Evolutionary conservation across 768 basidiomycete species (phyloP), one percentile per base, ranked within the genome.

Genomic region (Psilocybe sp.): DNA sequence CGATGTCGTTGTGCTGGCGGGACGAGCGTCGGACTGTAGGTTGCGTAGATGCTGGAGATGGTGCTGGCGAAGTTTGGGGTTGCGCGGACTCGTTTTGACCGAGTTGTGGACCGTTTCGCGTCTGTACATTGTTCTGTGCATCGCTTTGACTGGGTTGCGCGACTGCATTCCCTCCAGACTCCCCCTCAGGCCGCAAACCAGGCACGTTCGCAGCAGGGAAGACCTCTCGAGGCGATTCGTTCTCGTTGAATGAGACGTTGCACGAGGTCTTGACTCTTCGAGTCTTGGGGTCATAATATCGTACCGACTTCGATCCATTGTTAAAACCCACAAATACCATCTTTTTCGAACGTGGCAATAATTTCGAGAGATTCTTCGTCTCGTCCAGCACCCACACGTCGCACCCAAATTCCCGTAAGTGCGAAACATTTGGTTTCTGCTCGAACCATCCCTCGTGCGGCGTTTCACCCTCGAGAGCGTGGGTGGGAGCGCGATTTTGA

Each of bases 361-460:
- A 45, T 37, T 57, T 57, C 5, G 52, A 49, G 6, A 44, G 15
- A 1, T 23, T 18, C 19, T 41, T 40, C 8, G 20, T 43, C 41
- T 60, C 55, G 37, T 61, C 53, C 28, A 61, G 35, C 12, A 61
- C 49, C 55, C 59, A 64, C 0, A 59, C 64, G 34, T 53, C 50
- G 43, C 54, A 58, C 44, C 64, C 63, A 48, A 67, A 63, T 41
- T 61, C 59, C 15, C 55, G 42, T 0, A 67, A 39, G 40, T 64
- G 59, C 1, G 50, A 41, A 11, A 66, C 56, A 34, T 58, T 44
- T 0, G 64, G 62, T 47, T 54, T 58, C 12, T 41, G n/a, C 2
- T 47, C 39, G 15, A 38, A 13, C 47, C 54, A 59, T 8, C 42
- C 48, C 42, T 67, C 61, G 38, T 53, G 59, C 2, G 64, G 63